A percentile compares a stretch with the other conserved stretches of the same genome.
Conservation (phyloP, 768 basidiomycete species). For the Termitomyces sp. region DNA sequence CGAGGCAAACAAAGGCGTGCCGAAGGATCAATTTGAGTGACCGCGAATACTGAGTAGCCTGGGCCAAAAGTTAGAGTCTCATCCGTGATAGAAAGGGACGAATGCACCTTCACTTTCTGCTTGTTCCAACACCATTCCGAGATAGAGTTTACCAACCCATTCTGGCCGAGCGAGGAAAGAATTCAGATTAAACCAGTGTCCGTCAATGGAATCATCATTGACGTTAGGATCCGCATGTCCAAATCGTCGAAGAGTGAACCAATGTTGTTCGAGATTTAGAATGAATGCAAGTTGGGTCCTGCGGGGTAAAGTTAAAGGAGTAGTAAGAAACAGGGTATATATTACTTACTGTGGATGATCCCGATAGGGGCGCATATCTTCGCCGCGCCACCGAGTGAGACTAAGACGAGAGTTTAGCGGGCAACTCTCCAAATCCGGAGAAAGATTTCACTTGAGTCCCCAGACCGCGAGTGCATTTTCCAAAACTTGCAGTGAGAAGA, state of each 20-base stretch:
- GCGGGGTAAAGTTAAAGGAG: not conserved
- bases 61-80: conserved; percentile 2
- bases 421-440: conserved; percentile 3
- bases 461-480: conserved; percentile 81
- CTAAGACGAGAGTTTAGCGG: conserved; percentile 30
- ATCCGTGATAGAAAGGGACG: not conserved
- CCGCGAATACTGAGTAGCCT: conserved; percentile 83
- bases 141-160: conserved; percentile 80
- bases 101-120: conserved; percentile 75
- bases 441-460: conserved; percentile 62
- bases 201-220: conserved; percentile 26
- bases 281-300: conserved; percentile 86
- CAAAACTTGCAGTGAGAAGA: conserved; percentile 89
- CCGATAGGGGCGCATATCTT: conserved; percentile 75
- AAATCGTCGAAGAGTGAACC: conserved; percentile 85
- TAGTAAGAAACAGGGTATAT: not conserved
- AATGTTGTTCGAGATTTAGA: conserved; percentile 81
- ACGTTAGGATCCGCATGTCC: conserved; percentile 44
- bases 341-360: conserved; percentile 65
- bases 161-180: conserved; percentile 67
- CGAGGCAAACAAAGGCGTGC: conserved; percentile 52
- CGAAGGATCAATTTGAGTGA: conserved; percentile 57
- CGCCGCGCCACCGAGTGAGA: conserved; percentile 80
- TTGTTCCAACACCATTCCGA: conserved; percentile 83
- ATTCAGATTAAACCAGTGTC: conserved; percentile 62